Evolutionary conservation across 352 stramenopile species (phyloP), one percentile per base, ranked within the genome.

Genomic region (Pythium aquatile): DNA sequence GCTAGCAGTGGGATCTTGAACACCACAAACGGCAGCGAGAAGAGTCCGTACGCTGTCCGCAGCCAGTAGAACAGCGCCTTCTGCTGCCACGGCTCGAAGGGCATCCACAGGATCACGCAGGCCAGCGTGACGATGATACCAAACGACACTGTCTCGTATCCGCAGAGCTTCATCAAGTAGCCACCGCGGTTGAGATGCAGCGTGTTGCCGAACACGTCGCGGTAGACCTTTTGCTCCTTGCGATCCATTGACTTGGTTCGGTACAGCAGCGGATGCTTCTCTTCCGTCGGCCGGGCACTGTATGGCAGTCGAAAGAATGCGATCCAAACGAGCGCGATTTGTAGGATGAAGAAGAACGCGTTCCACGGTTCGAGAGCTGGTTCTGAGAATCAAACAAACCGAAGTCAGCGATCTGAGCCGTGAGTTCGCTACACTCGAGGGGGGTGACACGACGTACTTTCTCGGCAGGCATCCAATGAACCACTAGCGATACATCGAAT

Each of bases 31-130:
- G 88, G 88, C n/a, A 94, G 76, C 17, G 84, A 93, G 52, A 93
- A 87, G 24, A 96, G 69, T 9, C 87, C 88, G 53, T 96, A 97
- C 3, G 81, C 78, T 3, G 85, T 94, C 3, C 87, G 85, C 35
- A 97, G 77, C 88, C 88, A 97, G 70, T 94, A 97, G 53, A 96
- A 90, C 16, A 93, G 67, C 48, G 81, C 81, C 32, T 90, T 86
- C 17, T 80, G 83, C 49, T 94, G 84, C 88, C 88, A 96, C 17
- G 71, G 69, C 47, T 82, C 78, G 16, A 92, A 90, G 13, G 85
- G 81, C 40, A 89, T 42, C 73, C 75, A 88, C 8, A 94, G 65
- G 32, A 92, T 85, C 16, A 79, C 63, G 39, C 78, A 66, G 0
- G 83, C 74, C 2, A 94, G 64, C 39, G 70, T 70, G 59, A 94